Base-by-base conservation (phyloP, 1,284 basidiomycete species). In the Thelephora terrestris region DNA sequence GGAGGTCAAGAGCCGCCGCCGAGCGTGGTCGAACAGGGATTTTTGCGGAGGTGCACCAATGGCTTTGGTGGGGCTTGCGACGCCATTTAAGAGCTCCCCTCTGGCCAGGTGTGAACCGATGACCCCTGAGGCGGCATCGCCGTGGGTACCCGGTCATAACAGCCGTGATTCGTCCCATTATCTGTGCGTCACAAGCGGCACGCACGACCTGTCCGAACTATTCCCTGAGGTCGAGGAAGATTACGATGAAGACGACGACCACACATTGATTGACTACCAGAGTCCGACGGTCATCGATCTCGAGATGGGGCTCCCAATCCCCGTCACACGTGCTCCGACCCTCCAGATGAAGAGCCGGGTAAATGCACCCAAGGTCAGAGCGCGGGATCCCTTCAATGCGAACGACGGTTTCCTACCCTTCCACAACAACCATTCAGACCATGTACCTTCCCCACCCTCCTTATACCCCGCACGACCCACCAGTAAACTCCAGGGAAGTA, bases 1-100 rank as follows among this genome's bases (percentile, higher is more conserved):
- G 20, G 76, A 77, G 57, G 66, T 75, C 45, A 69, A 74, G 53
- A 69, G 70, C 47, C 64, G 71, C 16, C 65, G 78, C 35, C 66
- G 76, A 9, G 78, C 78, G 14, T 81, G 78, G 78, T 62, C 71
- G 43, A 75, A 73, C 55, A 61, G 66, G 32, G 62, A 64, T 9
- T 63, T 69, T 47, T 50, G 61, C 21, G 65, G 64, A 18, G 58
- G 64, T 6, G 63, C 60, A 12, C 47, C 47, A 4, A 50, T 61
- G 42, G 51, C 54, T 7, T 56, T 65, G 17, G 53, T 69, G 48
- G 73, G 69, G 0, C 64, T 78, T 47, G 64, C 69, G 4, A 65
- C 62, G 38, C 74, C 75, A 0, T 69, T 68, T 52, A 61, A 61
- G 12, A 68, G 73, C 63, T 56, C 69, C 59, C 51, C 64, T 43